Evolutionary conservation across 2,329 filamentous ascomycete species (phyloP), one percentile per base, ranked within the genome.

Genomic region (Exophiala calicioides): DNA sequence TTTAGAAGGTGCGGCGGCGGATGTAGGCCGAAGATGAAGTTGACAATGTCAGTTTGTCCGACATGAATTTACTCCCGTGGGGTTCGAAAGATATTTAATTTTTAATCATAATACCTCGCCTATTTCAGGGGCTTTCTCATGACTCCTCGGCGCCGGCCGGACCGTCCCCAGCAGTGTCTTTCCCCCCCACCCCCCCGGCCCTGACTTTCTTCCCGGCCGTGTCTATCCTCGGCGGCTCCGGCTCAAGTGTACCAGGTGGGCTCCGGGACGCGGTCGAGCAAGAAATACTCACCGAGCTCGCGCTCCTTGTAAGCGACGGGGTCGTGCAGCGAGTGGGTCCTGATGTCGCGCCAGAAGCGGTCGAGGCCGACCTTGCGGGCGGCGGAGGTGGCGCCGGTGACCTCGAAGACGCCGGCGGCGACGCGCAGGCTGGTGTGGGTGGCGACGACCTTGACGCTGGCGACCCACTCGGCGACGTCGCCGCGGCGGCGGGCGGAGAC

Each of bases 281-380:
- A 58, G 29, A 75, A 68, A 59, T 73, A 85, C 16, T 77, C 65
- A 0, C 81, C 81, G 40, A 84, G 57, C 63, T 85, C 81, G 3
- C 77, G 65, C 46, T 83, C 81, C 71, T 85, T 85, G 58, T 84
- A 85, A 18, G 81, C 78, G 20, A 85, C 80, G 0, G 81, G 82
- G 62, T 85, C 82, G 64, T 85, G 82, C 57, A 86, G 62, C 1
- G 75, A 78, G 64, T 86, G 82, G 3, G 81, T 84, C 4, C 82
- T 65, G n/a, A 85, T 67, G 58, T 86, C 81, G 34, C 82, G 71
- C 80, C 80, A 85, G 63, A 81, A 85, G 1, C 81, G 68, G 66
- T 85, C 82, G 47, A 86, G 64, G 0, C 80, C 80, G 1, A 81
- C 75, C 55, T 76, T 82, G 43, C 68, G 67, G 0, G 75, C 73